Evolutionary conservation across 176 grass and related monocot species (phyloP).

Genomic region (Bonia amplexicaulis): DNA sequence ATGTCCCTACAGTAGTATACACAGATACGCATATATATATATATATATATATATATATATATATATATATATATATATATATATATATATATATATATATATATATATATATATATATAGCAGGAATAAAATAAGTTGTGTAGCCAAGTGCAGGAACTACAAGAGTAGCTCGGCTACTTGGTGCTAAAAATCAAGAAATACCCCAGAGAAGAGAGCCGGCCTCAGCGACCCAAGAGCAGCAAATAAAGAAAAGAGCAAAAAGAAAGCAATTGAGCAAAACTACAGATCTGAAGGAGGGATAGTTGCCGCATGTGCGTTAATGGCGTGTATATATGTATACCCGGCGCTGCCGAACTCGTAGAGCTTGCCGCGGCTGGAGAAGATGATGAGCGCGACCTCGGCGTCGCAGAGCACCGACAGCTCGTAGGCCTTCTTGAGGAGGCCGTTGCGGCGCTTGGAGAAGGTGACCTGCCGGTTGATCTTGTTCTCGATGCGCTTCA

Average conservation of each 20-base stretch:
- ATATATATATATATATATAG: neutral
- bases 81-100: neutral
- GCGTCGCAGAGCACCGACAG: constrained; percentile 94
- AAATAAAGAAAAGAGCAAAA: neutral
- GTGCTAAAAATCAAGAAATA: constrained; percentile 4
- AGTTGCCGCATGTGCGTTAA: neutral
- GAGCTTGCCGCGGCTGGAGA: constrained; percentile 92
- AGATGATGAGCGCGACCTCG: constrained; percentile 92
- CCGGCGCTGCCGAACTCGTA: constrained; percentile 88
- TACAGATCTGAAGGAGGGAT: neutral
- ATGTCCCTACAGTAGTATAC: constrained; percentile 34
- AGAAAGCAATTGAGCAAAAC: neutral
- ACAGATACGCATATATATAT: neutral
- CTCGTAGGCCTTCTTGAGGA: constrained; percentile 95
- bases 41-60: neutral
- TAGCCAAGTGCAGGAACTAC: neutral
- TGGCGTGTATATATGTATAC: neutral
- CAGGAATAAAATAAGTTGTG: constrained; percentile 42
- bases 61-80: neutral
- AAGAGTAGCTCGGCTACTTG: constrained; percentile 15
- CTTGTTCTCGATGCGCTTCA: constrained; percentile 98
- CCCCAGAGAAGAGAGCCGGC: neutral
- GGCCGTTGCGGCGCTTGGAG: constrained; percentile 86
- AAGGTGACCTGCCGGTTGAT: constrained; percentile 97
- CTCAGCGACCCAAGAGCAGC: neutral